A percentile compares a stretch with the other conserved stretches of the same genome.
phyloP scores from a whole-genome alignment of 2,329 filamentous ascomycete species.

The Pestalotiopsis sp. region DNA sequence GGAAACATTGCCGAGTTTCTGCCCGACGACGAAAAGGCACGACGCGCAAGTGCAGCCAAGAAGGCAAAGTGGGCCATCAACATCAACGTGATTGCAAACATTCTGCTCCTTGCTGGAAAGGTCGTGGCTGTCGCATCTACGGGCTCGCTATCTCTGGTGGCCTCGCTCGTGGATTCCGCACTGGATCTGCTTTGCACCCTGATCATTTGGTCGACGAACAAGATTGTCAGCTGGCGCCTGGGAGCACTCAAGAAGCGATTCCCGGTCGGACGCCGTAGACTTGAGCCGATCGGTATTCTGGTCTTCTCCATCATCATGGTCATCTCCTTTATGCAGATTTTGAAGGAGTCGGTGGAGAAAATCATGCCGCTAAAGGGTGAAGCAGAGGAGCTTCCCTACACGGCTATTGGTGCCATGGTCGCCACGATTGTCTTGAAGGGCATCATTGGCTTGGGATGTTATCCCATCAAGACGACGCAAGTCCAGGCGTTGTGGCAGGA shows the following conservation, averaged over 20 bases:
- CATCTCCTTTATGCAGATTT: constrained; percentile 63
- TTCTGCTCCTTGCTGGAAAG: constrained; percentile 59
- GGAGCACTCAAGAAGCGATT: constrained; percentile 53
- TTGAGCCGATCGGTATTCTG: constrained; percentile 65
- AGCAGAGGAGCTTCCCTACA: constrained; percentile 51
- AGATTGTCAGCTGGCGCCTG: constrained; percentile 60
- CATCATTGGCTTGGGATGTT: constrained; percentile 62
- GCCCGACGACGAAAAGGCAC: constrained; percentile 55
- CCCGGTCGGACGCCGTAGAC: constrained; percentile 57
- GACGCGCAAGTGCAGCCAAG: constrained; percentile 46
- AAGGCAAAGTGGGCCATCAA: constrained; percentile 55
- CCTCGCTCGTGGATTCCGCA: constrained; percentile 63
- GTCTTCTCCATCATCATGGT: constrained; percentile 68
- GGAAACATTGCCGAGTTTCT: constrained; percentile 58
- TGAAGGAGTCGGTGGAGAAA: constrained; percentile 62
- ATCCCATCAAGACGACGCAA: constrained; percentile 63
- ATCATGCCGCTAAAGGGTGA: constrained; percentile 49
- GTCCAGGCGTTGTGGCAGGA: constrained; percentile 67
- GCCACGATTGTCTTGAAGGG: constrained; percentile 63
- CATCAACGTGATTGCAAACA: constrained; percentile 63
- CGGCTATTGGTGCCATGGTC: constrained; percentile 60
- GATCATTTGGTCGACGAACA: constrained; percentile 64
- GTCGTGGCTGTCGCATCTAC: constrained; percentile 57
- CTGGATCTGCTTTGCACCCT: constrained; percentile 63
- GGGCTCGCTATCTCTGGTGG: constrained; percentile 62